These are phyloP conservation scores for Acrocalymma vagum DNA, from an alignment of 2,329 filamentous ascomycete species.

Conservation along the genomic window DNA sequence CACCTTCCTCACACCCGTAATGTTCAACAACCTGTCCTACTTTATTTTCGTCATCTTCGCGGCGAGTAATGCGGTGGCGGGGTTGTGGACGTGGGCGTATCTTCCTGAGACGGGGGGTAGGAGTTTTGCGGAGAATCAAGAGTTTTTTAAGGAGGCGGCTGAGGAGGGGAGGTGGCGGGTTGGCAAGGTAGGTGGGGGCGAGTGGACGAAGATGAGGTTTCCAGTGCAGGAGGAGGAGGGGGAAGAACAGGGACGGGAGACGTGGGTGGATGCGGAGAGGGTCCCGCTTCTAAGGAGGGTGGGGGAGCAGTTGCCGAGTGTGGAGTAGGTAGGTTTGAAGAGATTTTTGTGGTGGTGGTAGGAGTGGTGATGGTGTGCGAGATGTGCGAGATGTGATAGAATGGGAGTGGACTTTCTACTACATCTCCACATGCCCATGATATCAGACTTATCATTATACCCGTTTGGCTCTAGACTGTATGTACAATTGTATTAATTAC, in stretches of 20 bases:
- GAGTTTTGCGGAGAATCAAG: conserved; percentile 68
- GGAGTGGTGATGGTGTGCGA: no score
- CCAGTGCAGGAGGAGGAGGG: conserved; percentile 41
- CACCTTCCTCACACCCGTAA: conserved; percentile 65
- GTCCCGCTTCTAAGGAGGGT: conserved; percentile 56
- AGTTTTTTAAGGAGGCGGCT: conserved; percentile 64
- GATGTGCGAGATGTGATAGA: no score
- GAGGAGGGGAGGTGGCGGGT: conserved; percentile 64
- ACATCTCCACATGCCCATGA: no score
- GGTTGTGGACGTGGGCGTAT: conserved; percentile 62
- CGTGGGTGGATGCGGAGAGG: conserved; percentile 50
- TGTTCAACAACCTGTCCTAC: conserved; percentile 68
- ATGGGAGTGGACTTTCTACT: no score
- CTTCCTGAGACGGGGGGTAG: conserved; percentile 65
- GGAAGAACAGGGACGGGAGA: conserved; percentile 38
- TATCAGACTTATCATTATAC: no score
- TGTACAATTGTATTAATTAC: no score
- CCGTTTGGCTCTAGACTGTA: no score
- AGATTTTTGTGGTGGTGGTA: no score
- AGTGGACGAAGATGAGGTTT: conserved; percentile 57
- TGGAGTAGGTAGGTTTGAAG: no score
- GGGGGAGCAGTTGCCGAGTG: conserved; percentile 51
- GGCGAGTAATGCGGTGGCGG: conserved; percentile 63
- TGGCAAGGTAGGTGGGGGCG: conserved; percentile 60
- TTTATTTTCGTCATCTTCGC: conserved; percentile 67